Base-by-base conservation (phyloP, 345 rosid genomes). In the Lepidium aucheri region DNA sequence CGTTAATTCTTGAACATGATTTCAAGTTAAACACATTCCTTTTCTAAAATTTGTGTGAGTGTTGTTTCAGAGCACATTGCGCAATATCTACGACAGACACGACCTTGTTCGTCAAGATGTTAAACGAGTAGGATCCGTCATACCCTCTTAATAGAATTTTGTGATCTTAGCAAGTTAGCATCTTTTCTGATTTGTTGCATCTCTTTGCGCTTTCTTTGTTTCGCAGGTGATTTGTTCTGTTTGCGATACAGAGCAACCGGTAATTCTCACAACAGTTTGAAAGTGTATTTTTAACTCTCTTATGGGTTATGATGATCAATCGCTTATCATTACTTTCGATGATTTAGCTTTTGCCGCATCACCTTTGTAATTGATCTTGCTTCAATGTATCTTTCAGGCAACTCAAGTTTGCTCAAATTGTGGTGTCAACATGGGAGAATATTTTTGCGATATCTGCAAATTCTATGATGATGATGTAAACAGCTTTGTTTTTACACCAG, bases 381-480 rank as follows among this genome's bases (percentile, higher is more conserved):
- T 58, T 62, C 24, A 16, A 51, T 39, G 26, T 58, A 10, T 49
- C 15, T 72, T 64, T 39, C 78, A 90, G 98, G 88, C 69, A 69
- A 83, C 78, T 67, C 85, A 75, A 80, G 82, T 86, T 72, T 94
- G 99, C 69, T 70, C 93, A 12, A 94, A 94, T 77, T 94, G 99
- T 64, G 99, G 99, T n/a, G 88, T 94, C 77, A 86, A 80, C 74
- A 88, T 94, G 99, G 99, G 97, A 74, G 97, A 86, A 69, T 94
- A 88, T 70, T 90, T 86, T 63, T 94, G 99, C 74, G 72, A 69
- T n/a, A 77, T 85, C 50, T 94, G 99, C 89, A 94, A 78, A 76
- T 94, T 94, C 80, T 94, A 69, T 47, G 99, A 94, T 63, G 99
- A 94, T 67, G 80, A 90, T 84, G 99, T 94, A 82, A 14, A 32